Base-by-base conservation (phyloP, 495 filamentous ascomycete species). In the Trichoderma reesei region DNA sequence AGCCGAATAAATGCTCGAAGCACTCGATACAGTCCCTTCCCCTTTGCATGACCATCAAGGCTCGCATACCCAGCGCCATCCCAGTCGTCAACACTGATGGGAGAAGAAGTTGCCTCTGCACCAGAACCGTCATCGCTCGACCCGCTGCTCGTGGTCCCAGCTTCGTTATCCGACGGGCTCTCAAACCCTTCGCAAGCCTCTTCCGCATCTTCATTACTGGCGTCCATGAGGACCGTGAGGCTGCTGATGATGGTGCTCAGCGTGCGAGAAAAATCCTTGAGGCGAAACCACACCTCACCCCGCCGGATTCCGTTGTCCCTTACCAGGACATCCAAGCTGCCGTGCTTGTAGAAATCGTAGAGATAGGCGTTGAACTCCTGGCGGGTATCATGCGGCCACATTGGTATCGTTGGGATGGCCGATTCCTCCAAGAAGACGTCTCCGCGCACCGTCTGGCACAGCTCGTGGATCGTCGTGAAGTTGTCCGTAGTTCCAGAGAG, bases 311-410 rank as follows among this genome's bases (percentile, higher is more conserved):
- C 70, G 66, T 91, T 91, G 4, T 81, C 85, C 5, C 46, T 73
- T 16, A 80, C 77, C 8, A 92, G 74, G 0, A 82, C 76, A 5
- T 72, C 65, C 9, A 82, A 61, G 67, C 86, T 80, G 5, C 88
- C 89, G 66, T 92, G 83, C 70, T 82, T 85, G 81, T 81, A 90
- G 72, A 90, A 92, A 67, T 91, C 88, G 61, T 85, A 83, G 9
- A 92, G 74, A 66, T 90, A 90, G 0, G 87, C 87, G 67, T 92
- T 91, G 59, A 18, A 82, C 75, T n/a, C 72, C 59, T 16, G 72
- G 71, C 5, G 42, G 33, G 71, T 70, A 62, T 85, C 79, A 34
- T 85, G 78, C 0, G 84, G 80, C 63, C 79, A 77, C 5, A 87
- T 69, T 33, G 78, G 76, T 1, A 91, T 71, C 72, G 87, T 82